Base-by-base conservation (phyloP, 371 early-diverging fungal species). In the Apophysomyces variabilis region DNA sequence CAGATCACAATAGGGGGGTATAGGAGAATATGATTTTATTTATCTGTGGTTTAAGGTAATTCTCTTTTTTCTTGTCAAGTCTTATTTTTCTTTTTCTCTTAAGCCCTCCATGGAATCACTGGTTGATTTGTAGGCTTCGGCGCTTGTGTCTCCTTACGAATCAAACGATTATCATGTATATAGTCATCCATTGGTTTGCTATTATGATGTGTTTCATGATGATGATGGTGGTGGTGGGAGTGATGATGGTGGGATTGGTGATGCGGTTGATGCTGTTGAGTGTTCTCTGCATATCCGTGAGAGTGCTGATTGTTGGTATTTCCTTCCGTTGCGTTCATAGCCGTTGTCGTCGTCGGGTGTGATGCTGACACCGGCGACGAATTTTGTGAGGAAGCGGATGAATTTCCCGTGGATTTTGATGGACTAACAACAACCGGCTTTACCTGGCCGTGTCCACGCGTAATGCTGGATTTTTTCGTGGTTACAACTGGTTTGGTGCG, bases 401-500 rank as follows among this genome's bases (percentile, higher is more conserved):
- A 50, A 21, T 50, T 50, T 50, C 54, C 54, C 8, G 54, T 50
- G 21, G 54, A 50, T 8, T 16, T 50, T 50, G 54, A 50, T 50
- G 54, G 54, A 21, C 32, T 50, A 3, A 50, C 21, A 5, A 21
- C 21, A 18, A 50, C 11, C 7, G 54, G 54, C 54, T 50, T 50
- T 4, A 50, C 54, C 21, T 50, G 54, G 21, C 21, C 54, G 9
- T 50, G 54, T 50, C 54, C 54, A 50, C 54, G 54, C n/a, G 54
- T 21, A 50, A 6, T 21, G 21, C 21, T 50, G 16, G 54, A 26
- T 11, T 50, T 50, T 50, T 50, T 50, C 54, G 54, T 50, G 54
- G 35, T 50, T 50, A 50, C 54, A 50, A 50, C 54, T 50, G 54
- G 54, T 21, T 50, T 50, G 54, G 54, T 50, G 54, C 54, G 54